Evolutionary conservation across 495 filamentous ascomycete genomes (phyloP), one percentile per base, ranked within the genome.

Genomic region (Endocarpon pusillum): DNA sequence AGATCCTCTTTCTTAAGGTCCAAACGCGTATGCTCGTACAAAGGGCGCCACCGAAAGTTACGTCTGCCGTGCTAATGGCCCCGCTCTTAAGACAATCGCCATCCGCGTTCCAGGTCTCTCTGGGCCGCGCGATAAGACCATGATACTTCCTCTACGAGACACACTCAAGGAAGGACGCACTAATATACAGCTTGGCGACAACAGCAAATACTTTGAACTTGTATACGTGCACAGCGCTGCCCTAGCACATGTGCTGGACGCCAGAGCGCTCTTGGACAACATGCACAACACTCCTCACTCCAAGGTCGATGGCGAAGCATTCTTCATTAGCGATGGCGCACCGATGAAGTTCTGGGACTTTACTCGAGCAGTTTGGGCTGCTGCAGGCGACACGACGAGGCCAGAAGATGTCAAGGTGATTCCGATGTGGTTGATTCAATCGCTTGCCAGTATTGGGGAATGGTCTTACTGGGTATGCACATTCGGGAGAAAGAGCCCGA

Each of bases 401-500:
- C n/a, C n/a, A n/a, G n/a, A n/a, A n/a, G n/a, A n/a, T n/a, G n/a
- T n/a, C n/a, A n/a, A n/a, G n/a, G n/a, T n/a, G n/a, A n/a, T n/a
- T n/a, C n/a, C n/a, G n/a, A n/a, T n/a, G n/a, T n/a, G n/a, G n/a
- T n/a, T n/a, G n/a, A n/a, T n/a, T n/a, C n/a, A n/a, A n/a, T n/a
- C n/a, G n/a, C n/a, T n/a, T n/a, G n/a, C n/a, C n/a, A n/a, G n/a
- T n/a, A n/a, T n/a, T n/a, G n/a, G n/a, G n/a, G n/a, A n/a, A n/a
- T n/a, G n/a, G n/a, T n/a, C n/a, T n/a, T n/a, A n/a, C n/a, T n/a
- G n/a, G n/a, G n/a, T n/a, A n/a, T n/a, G n/a, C n/a, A 60, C 66
- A 38, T 55, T 82, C 26, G 66, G 78, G n/a, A n/a, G n/a, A n/a
- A 78, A 76, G 59, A 75, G 70, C 33, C 77, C 83, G 10, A 78